Base-by-base conservation (phyloP, 805 yeast species). In the Candida namnaoensis region DNA sequence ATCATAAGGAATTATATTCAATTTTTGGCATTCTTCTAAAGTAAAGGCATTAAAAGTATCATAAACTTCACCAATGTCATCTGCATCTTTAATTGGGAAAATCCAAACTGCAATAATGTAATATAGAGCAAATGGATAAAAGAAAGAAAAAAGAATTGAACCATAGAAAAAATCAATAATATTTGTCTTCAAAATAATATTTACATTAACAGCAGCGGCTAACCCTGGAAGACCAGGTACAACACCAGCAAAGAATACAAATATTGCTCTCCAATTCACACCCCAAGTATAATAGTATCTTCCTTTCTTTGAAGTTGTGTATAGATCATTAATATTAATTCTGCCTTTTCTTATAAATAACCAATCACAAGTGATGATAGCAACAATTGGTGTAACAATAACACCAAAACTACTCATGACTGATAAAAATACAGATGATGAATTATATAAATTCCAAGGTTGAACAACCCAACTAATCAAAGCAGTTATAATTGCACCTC, bases 181-280 rank as follows among this genome's bases (percentile, higher is more conserved):
- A 8, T 34, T 12, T 14, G 35, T 34, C 35, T 34, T 38, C 6
- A 54, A 41, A 30, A 46, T 38, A 23, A 53, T 52, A 19, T 50
- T 53, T 47, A 56, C 44, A 37, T 60, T 62, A 23, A 55, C 45
- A 5, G 58, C 54, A 27, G 45, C 52, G 8, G 33, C 27, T 25
- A 71, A 56, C 1, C 75, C 75, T 14, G 72, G 67, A 14, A 70
- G 47, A 32, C 68, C 68, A 24, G 71, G 72, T 12, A 62, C 62
- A 40, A 64, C 57, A n/a, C 67, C 64, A 36, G 58, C 70, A 71
- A 9, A 68, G 58, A 5, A 58, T 38, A 11, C 42, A 46, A 53
- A 41, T 36, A 65, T 46, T 42, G 67, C 58, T 54, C 68, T 57
- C 58, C 59, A 62, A 42, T 69, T 68, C 38, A 64, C 38, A 33